phyloP scores from a whole-genome alignment of 306 rosid genomes.

The Ormosia emarginata region DNA sequence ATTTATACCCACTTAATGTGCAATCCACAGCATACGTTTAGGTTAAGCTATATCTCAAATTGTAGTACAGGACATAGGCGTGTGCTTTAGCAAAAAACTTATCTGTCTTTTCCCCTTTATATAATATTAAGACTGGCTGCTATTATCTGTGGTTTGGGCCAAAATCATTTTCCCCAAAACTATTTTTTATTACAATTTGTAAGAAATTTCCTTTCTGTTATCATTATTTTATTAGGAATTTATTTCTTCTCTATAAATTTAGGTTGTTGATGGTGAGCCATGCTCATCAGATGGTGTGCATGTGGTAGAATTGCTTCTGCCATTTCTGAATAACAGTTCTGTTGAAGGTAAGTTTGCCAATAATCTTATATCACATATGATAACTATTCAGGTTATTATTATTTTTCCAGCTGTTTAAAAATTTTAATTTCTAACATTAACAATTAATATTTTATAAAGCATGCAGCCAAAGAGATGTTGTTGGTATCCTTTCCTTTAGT shows the following conservation, averaged over 20 bases:
- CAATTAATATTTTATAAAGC: constrained; percentile 43
- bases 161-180: background rate
- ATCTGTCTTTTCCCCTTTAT: background rate
- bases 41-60: background rate
- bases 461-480: constrained; percentile 63
- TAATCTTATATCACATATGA: background rate
- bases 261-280: constrained; percentile 61
- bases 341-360: constrained; percentile 51
- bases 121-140: background rate
- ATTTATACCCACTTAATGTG: background rate
- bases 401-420: constrained; percentile 5
- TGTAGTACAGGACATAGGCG: background rate
- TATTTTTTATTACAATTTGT: background rate
- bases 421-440: constrained; percentile 23
- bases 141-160: background rate
- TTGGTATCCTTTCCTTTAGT: constrained; percentile 62
- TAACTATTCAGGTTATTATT: background rate
- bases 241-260: constrained; percentile 17
- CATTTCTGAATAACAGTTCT: constrained; percentile 43
- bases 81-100: background rate
- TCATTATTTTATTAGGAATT: background rate
- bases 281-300: constrained; percentile 56
- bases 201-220: constrained; percentile 7
- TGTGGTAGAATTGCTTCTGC: constrained; percentile 77
- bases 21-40: background rate